Conservation (phyloP, 768 basidiomycete species). For the Collybia sordida region DNA sequence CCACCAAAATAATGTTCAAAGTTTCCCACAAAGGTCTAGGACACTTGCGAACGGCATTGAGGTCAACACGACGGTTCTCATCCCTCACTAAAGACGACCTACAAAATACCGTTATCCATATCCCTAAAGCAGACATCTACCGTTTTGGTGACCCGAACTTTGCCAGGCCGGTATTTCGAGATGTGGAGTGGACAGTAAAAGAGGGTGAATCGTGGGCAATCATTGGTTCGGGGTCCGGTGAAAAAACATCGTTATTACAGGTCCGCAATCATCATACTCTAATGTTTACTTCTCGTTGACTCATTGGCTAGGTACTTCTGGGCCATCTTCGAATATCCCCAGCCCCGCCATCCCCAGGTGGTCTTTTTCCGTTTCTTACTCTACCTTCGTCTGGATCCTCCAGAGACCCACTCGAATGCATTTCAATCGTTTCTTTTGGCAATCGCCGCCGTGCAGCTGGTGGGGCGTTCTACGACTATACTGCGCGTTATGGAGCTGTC, state of each 20-base stretch:
- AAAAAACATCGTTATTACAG: slow-evolving; percentile 64
- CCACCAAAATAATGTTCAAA: too few species aligned
- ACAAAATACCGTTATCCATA: slow-evolving; percentile 25
- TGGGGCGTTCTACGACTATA: slow-evolving; percentile 88
- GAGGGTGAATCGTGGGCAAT: slow-evolving; percentile 76
- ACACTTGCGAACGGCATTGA: not conserved
- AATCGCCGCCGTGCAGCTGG: slow-evolving; percentile 55
- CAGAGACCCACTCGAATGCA: slow-evolving; percentile 45
- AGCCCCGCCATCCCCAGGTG: slow-evolving; percentile 54
- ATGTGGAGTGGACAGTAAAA: slow-evolving; percentile 58
- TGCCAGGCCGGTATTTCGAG: slow-evolving; percentile 46
- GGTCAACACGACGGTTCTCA: not conserved
- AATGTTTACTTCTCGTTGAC: not conserved
- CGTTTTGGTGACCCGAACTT: slow-evolving; percentile 57
- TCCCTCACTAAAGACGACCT: not conserved
- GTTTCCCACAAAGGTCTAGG: too few species aligned
- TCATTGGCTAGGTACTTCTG: slow-evolving; percentile 52
- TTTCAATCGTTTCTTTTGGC: slow-evolving; percentile 67
- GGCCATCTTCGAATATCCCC: slow-evolving; percentile 74
- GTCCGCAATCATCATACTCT: slow-evolving; percentile 34
- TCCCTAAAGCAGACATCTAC: slow-evolving; percentile 52
- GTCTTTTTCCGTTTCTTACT: slow-evolving; percentile 77
- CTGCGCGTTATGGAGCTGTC: slow-evolving; percentile 88
- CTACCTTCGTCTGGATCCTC: slow-evolving; percentile 19
- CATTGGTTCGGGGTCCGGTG: slow-evolving; percentile 62